These are phyloP conservation scores for Pestalotiopsis fici DNA, from an alignment of 2,329 filamentous ascomycete species.

Conservation along the genomic window DNA sequence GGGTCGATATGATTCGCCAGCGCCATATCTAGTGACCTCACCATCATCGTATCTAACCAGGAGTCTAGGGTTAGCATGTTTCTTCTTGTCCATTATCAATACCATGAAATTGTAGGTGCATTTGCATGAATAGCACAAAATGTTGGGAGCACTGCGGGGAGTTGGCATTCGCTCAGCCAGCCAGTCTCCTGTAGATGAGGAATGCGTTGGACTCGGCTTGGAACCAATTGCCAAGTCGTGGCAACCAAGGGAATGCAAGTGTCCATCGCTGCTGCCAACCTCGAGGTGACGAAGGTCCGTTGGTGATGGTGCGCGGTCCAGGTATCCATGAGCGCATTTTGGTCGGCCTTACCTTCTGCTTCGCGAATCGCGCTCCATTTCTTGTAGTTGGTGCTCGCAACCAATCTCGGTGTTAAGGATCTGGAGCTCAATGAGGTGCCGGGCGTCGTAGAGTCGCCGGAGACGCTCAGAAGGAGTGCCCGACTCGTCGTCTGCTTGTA, in stretches of 20 bases:
- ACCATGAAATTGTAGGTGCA: neutral
- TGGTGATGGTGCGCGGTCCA: neutral
- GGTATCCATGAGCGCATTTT: neutral
- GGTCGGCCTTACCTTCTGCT: slow-evolving; percentile 9
- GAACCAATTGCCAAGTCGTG: no score
- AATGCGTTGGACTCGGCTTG: no score
- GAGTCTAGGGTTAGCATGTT: neutral
- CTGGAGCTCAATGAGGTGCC: neutral
- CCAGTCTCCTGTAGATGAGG: neutral
- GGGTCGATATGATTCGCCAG: slow-evolving; percentile 62
- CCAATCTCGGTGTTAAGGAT: neutral
- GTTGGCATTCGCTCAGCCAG: neutral
- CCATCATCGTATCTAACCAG: slow-evolving; percentile 57
- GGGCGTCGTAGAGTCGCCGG: neutral
- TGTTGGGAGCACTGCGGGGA: no score
- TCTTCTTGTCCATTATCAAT: neutral
- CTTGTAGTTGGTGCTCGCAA: neutral
- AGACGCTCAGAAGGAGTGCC: neutral
- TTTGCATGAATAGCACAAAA: no score
- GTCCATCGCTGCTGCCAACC: neutral
- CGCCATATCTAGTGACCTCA: slow-evolving; percentile 62
- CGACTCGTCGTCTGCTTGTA: neutral
- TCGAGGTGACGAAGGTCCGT: neutral
- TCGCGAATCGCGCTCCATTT: slow-evolving; percentile 31
- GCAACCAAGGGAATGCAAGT: neutral